These are phyloP conservation scores for Neohortaea acidophila DNA, from an alignment of 495 filamentous ascomycete species.

Conservation along the genomic window DNA sequence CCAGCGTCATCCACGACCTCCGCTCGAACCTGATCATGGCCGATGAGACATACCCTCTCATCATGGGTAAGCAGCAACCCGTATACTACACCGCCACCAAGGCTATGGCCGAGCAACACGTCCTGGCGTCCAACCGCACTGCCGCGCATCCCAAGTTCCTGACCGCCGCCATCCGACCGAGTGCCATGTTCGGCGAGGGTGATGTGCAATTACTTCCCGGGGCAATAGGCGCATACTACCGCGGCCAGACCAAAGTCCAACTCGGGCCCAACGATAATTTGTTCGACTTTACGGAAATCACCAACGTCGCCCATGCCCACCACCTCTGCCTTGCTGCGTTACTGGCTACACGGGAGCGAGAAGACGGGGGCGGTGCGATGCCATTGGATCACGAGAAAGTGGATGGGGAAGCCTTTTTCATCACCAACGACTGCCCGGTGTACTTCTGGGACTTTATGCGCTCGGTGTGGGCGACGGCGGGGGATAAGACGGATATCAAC, in stretches of 20 bases:
- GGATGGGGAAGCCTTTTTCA: slow-evolving; percentile 88
- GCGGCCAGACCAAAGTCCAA: slow-evolving; percentile 60
- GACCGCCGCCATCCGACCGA: slow-evolving; percentile 17
- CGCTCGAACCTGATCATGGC: slow-evolving; percentile 71
- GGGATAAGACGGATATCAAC: slow-evolving; percentile 20
- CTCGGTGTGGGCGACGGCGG: slow-evolving; percentile 48
- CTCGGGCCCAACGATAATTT: slow-evolving; percentile 79
- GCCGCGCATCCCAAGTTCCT: slow-evolving; percentile 29
- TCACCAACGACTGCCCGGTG: slow-evolving; percentile 81
- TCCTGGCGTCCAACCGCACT: slow-evolving; percentile 70
- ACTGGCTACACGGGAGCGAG: slow-evolving; percentile 37
- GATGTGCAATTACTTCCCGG: slow-evolving; percentile 47
- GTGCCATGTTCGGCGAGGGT: slow-evolving; percentile 19
- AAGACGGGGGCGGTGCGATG: slow-evolving; percentile 28
- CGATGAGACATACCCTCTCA: slow-evolving; percentile 71
- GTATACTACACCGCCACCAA: slow-evolving; percentile 67
- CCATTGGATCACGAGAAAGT: slow-evolving; percentile 64
- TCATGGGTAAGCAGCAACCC: slow-evolving; percentile 51
- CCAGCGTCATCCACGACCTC: slow-evolving; percentile 73
- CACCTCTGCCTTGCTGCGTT: slow-evolving; percentile 59
- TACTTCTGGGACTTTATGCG: slow-evolving; percentile 95
- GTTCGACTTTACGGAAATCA: slow-evolving; percentile 73
- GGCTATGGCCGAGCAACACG: slow-evolving; percentile 75
- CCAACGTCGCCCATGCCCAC: slow-evolving; percentile 62
- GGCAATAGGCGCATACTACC: slow-evolving; percentile 18